Evolutionary conservation across 2,329 filamentous ascomycete species (phyloP).

Genomic region (Raffaelea arxii): DNA sequence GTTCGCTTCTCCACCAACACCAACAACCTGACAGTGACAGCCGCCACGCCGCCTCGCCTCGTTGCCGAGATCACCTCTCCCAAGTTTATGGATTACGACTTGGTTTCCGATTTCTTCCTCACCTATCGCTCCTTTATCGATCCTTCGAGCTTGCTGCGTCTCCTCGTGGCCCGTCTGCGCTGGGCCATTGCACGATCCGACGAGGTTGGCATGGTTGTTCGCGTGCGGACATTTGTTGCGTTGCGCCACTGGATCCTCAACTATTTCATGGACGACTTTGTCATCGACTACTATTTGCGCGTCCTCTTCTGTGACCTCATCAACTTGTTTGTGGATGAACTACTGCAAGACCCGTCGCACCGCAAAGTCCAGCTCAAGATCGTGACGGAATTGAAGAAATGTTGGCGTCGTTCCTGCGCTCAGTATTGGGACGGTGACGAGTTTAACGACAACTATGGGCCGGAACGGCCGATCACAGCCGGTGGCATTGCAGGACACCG

Average conservation of each 20-base stretch:
- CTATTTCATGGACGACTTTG: constrained; percentile 93
- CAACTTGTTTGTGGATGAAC: constrained; percentile 55
- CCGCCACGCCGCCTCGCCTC: constrained; percentile 81
- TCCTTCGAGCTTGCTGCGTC: constrained; percentile 63
- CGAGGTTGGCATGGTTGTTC: constrained; percentile 85
- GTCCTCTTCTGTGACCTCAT: constrained; percentile 70
- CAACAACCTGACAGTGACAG: constrained; percentile 63
- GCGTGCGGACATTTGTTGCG: constrained; percentile 90
- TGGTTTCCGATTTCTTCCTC: constrained; percentile 95
- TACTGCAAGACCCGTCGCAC: constrained; percentile 32
- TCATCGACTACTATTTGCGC: constrained; percentile 64
- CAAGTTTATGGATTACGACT: constrained; percentile 90
- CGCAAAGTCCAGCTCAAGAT: constrained; percentile 65
- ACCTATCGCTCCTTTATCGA: constrained; percentile 86
- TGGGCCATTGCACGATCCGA: constrained; percentile 78
- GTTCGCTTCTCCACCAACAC: constrained; percentile 63
- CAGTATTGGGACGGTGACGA: constrained; percentile 77
- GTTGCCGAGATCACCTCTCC: constrained; percentile 96
- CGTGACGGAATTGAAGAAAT: constrained; percentile 88
- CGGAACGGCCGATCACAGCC: constrained; percentile 60
- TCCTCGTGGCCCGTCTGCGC: constrained; percentile 73
- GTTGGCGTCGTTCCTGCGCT: constrained; percentile 85
- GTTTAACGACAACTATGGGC: constrained; percentile 49
- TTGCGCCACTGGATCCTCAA: constrained; percentile 96
- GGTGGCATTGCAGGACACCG: constrained; percentile 61